Base-by-base conservation (phyloP, 176 grass and related monocot genomes). In the Chloris gayana region DNA sequence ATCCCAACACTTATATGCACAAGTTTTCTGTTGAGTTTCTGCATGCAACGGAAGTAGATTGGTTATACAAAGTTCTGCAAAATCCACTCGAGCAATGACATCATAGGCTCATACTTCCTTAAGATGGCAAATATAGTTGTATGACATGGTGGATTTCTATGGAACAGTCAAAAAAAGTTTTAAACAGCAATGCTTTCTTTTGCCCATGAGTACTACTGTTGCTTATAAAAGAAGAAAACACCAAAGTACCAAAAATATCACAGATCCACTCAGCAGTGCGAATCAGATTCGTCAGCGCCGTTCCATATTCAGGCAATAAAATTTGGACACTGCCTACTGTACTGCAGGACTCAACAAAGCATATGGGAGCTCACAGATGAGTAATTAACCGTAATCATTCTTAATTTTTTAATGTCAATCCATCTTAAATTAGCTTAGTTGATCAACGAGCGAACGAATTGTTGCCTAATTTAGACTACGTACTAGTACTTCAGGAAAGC, bases 1-100 rank as follows among this genome's bases (percentile, higher is more conserved):
- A 94, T 73, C 62, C 95, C 95, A 41, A 94, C 56, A 26, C 82
- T 94, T 87, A 92, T 85, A 84, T 97, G 95, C 58, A 97, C 95
- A 82, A 97, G 87, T 76, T 97, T 98, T 46, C 95, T 91, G 72
- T 74, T 90, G 42, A 98, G 37, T 94, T 91, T 94, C 95, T 97
- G 73, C 64, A 89, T 46, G 35, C 13, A 68, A 85, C 29, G 0
- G 87, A 77, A 80, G 37, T 26, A 6, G 22, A 77, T 18, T 63
- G 29, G 32, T 76, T 37, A 81, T 56, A 47, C 41, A 64, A 56
- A 65, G 7, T 58, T 24, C 11, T 2, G 2, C 22, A 24, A 24
- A 22, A 22, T 54, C 4, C 4, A 22, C 5, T 54, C 1, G 19
- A 22, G 7, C 5, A 3, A 47, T 47, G 14, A 47, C 45, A 13